These are phyloP conservation scores for Spathaspora sp. DNA, from an alignment of 805 yeast genomes.

Conservation along the genomic window DNA sequence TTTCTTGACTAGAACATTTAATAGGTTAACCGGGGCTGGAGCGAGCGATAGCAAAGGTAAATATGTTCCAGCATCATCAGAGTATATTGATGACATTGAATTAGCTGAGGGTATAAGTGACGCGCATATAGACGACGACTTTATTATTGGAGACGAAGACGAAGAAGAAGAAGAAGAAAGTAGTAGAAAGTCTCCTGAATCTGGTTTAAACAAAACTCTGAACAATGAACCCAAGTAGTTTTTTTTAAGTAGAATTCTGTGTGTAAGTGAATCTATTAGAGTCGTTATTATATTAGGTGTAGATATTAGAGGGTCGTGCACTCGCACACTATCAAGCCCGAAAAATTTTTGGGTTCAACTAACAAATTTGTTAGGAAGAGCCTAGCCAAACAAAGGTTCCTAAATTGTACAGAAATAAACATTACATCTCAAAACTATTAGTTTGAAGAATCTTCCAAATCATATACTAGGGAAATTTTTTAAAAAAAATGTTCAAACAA, in stretches of 20 bases:
- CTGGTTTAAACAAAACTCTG: not conserved
- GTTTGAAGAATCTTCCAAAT: not conserved
- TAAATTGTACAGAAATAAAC: not conserved
- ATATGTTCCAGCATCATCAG: slow-evolving; percentile 23
- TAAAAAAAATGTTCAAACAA: slow-evolving; percentile 21
- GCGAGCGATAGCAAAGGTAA: slow-evolving; percentile 19
- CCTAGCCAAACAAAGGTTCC: not conserved
- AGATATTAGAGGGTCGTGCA: not conserved
- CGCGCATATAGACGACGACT: slow-evolving; percentile 34
- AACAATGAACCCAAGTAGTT: not conserved
- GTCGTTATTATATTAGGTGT: not conserved
- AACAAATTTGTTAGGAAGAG: not conserved
- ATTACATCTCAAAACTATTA: not conserved
- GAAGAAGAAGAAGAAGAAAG: slow-evolving; percentile 21
- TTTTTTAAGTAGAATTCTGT: not conserved
- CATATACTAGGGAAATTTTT: not conserved
- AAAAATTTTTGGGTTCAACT: not conserved
- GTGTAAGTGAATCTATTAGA: not conserved
- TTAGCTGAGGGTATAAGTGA: slow-evolving; percentile 25
- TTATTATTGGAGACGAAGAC: slow-evolving; percentile 49
- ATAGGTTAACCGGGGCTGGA: slow-evolving; percentile 24
- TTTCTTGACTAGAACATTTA: slow-evolving; percentile 31
- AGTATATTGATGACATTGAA: slow-evolving; percentile 36
- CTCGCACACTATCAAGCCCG: not conserved
- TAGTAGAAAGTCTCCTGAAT: not conserved